A percentile compares a stretch with the other conserved stretches of the same genome.
Evolutionary conservation across 768 basidiomycete species (phyloP).

Genomic region (Baorangia bicolor): DNA sequence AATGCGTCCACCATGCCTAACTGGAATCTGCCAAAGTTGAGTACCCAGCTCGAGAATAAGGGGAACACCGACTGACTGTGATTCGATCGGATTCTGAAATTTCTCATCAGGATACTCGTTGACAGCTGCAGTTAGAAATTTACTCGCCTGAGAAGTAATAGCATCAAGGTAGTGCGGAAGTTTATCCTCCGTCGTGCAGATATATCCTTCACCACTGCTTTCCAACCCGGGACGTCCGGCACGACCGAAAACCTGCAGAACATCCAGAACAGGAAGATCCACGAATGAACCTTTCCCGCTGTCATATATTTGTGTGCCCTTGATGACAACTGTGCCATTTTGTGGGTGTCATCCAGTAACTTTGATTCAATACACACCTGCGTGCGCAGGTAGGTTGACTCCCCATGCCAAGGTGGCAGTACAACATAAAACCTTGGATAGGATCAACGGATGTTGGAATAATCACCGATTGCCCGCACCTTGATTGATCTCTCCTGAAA

Average conservation of each 20-base stretch:
- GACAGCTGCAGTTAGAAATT: neutral
- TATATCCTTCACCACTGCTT: conserved; percentile 93
- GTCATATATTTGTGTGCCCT: conserved; percentile 97
- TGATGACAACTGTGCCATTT: conserved; percentile 72
- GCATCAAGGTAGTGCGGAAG: conserved; percentile 87
- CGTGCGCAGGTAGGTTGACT: conserved; percentile 97
- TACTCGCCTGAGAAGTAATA: conserved; percentile 76
- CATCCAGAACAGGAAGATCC: conserved; percentile 92
- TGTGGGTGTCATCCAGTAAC: conserved; percentile 7
- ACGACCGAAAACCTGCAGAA: conserved; percentile 96
- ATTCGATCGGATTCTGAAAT: conserved; percentile 88
- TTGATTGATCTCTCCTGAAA: conserved; percentile 91
- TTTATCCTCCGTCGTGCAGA: conserved; percentile 94
- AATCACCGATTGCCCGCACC: conserved; percentile 40
- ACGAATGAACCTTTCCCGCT: conserved; percentile 86
- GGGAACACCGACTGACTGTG: conserved; percentile 56
- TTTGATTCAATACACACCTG: conserved; percentile 50
- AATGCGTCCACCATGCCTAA: conserved; percentile 85
- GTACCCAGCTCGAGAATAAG: neutral
- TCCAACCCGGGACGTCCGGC: conserved; percentile 89
- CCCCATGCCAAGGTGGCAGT: conserved; percentile 99
- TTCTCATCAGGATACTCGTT: neutral
- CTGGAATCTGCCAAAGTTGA: conserved; percentile 54
- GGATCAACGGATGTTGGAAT: neutral
- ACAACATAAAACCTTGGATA: conserved; percentile 85